Evolutionary conservation across 352 stramenopile species (phyloP).

Genomic region (Globisporangium heterothallicum): DNA sequence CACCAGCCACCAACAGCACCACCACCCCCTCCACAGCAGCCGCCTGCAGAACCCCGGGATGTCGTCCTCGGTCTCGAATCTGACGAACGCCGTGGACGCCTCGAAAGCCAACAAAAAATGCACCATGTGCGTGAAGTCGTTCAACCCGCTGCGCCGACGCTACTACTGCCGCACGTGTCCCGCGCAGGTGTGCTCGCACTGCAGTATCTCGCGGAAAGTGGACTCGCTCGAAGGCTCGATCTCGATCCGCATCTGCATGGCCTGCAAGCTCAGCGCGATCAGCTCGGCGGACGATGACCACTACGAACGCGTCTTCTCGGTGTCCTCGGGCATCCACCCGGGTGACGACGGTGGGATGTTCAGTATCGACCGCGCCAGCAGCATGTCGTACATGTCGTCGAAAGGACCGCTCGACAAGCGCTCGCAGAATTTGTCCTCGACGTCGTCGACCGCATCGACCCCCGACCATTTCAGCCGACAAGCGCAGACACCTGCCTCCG

Average conservation of each 20-base stretch:
- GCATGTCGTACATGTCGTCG: slow-evolving; percentile 13
- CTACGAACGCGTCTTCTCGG: slow-evolving; percentile 50
- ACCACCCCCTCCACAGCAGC: not conserved
- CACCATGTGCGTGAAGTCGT: slow-evolving; percentile 72
- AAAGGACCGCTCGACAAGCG: not conserved
- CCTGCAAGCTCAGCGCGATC: slow-evolving; percentile 70
- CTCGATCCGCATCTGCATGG: slow-evolving; percentile 62
- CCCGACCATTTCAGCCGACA: slow-evolving; percentile 9
- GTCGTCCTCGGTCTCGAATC: not conserved
- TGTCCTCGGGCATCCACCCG: slow-evolving; percentile 17
- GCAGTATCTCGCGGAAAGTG: slow-evolving; percentile 50
- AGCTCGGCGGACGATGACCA: slow-evolving; percentile 38
- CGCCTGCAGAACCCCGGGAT: not conserved
- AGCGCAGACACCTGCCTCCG: not conserved
- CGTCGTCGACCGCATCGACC: slow-evolving; percentile 10
- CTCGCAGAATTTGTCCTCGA: not conserved
- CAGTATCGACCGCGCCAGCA: slow-evolving; percentile 12
- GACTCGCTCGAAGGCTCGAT: slow-evolving; percentile 27
- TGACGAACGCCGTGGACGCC: slow-evolving; percentile 7
- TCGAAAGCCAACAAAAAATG: slow-evolving; percentile 44
- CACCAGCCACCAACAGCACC: not conserved
- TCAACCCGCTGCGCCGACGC: slow-evolving; percentile 70
- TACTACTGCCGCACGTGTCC: slow-evolving; percentile 69
- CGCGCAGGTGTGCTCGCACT: slow-evolving; percentile 61
- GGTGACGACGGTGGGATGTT: slow-evolving; percentile 11